Base-by-base conservation (phyloP, 2,329 filamentous ascomycete species). In the Penicillium digitatum region DNA sequence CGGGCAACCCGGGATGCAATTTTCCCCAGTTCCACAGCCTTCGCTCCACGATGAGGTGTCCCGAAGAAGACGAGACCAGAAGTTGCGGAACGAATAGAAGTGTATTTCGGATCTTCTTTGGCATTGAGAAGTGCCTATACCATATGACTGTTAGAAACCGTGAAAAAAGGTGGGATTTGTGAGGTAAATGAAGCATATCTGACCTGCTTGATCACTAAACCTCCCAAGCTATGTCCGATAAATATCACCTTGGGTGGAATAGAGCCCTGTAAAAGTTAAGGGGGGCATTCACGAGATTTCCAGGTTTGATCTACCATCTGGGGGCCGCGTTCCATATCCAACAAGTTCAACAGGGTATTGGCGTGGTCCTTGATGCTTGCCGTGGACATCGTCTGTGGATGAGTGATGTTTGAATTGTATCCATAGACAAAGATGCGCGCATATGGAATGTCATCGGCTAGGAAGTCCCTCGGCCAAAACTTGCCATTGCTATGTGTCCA, bases 51-150 rank as follows among this genome's bases (percentile, higher is more conserved):
- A 46, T 73, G 70, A 7, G 70, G 70, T 26, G 68, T 71, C 3
- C 69, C 69, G 27, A 73, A 67, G 56, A 73, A 73, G 5, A 72
- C 67, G 1, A 73, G 61, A 0, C 70, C 70, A 6, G 61, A 65
- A 16, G 70, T 73, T 5, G 69, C 63, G 10, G 56, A 66, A 26
- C 68, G 65, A 34, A 73, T 72, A 1, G 67, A 59, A 6, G 62
- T 64, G 40, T 72, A 72, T 44, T 68, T 71, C 3, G 68, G 64
- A 47, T 72, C 69, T 60, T 70, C 69, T 29, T 70, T 69, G 10
- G 69, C 69, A 43, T 72, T 70, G 2, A 72, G 54, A 10, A 72
- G 58, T 1, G 69, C 69, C 68, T 72, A 16, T 31, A 14, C 5
- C 14, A 31, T 18, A 6, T 8, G 27, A 8, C 8, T 11, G 32